Percentiles rank a stretch among this genome's conserved stretches.
Evolutionary conservation across 768 basidiomycete genomes (phyloP).

Genomic region (Nidula microcarpa): DNA sequence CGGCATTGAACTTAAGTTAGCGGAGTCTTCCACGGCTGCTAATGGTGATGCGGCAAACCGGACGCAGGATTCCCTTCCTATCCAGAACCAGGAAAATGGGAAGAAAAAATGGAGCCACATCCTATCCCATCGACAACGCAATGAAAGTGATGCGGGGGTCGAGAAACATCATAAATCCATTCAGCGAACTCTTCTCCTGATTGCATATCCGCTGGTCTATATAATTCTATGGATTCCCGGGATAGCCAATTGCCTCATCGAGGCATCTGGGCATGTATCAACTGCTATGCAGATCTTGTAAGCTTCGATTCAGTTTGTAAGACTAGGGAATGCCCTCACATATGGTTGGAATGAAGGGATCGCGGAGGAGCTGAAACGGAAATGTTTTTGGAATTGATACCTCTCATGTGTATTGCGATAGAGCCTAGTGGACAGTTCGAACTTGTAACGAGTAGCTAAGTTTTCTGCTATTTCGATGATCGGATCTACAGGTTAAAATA

Average conservation of each 20-base stretch:
- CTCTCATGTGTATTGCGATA: too few relatives aligned
- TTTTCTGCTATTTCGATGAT: too few relatives aligned
- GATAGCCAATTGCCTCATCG: slow-evolving; percentile 8
- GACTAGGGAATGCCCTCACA: background rate
- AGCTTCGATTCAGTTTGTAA: background rate
- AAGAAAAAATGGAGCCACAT: too few relatives aligned
- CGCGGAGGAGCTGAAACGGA: background rate
- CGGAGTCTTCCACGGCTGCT: too few relatives aligned
- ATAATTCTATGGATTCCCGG: slow-evolving; percentile 12
- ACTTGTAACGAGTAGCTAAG: too few relatives aligned
- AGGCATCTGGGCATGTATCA: slow-evolving; percentile 4
- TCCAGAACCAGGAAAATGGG: too few relatives aligned
- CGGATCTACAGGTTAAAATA: too few relatives aligned
- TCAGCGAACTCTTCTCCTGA: slow-evolving; percentile 2
- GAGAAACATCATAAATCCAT: background rate
- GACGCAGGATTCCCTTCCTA: too few relatives aligned
- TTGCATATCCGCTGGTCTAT: slow-evolving; percentile 11
- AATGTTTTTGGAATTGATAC: background rate
- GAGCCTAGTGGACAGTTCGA: too few relatives aligned
- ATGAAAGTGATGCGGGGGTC: background rate
- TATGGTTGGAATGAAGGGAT: background rate
- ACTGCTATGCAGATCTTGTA: background rate
- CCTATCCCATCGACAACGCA: too few relatives aligned
- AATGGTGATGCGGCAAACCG: too few relatives aligned
- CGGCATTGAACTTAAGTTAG: too few relatives aligned